Evolutionary conservation across 139 green algal genomes (phyloP).

Genomic region (Closterium sp.): DNA sequence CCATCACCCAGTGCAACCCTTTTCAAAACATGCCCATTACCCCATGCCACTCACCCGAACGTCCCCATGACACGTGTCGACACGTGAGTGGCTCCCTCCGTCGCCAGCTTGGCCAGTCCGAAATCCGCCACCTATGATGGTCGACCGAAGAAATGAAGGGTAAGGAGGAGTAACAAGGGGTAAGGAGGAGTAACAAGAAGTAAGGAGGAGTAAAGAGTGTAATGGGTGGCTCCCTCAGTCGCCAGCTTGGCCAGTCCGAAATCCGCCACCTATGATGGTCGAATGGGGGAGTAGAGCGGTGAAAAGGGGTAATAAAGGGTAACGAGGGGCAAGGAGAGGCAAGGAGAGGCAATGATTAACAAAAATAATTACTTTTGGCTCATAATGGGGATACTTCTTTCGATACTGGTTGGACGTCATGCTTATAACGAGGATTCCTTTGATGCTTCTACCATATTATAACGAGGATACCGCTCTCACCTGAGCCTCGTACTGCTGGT

Average conservation of each 20-base stretch:
- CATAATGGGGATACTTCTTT: no score
- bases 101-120: slow-evolving; percentile 42
- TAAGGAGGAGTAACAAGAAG: background rate
- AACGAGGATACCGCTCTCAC: background rate
- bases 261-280: slow-evolving; percentile 27
- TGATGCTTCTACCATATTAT: no score
- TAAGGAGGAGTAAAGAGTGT: no score
- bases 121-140: slow-evolving; percentile 41
- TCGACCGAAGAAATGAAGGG: background rate
- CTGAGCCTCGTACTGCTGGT: slow-evolving; percentile 22
- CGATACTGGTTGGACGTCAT: no score
- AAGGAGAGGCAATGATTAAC: no score
- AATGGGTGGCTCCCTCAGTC: background rate
- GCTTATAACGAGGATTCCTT: no score
- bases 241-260: slow-evolving; percentile 48
- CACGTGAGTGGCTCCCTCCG: slow-evolving; percentile 30
- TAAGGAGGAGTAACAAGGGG: background rate
- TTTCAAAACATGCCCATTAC: background rate
- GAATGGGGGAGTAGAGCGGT: background rate
- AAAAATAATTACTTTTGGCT: no score
- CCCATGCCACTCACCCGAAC: slow-evolving; percentile 16
- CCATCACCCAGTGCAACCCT: no score
- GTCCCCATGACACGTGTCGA: slow-evolving; percentile 50
- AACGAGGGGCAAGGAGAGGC: no score
- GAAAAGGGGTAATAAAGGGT: background rate